These are phyloP conservation scores for Dendrobium huoshanense DNA, from an alignment of 106 monocot species.

Conservation along the genomic window DNA sequence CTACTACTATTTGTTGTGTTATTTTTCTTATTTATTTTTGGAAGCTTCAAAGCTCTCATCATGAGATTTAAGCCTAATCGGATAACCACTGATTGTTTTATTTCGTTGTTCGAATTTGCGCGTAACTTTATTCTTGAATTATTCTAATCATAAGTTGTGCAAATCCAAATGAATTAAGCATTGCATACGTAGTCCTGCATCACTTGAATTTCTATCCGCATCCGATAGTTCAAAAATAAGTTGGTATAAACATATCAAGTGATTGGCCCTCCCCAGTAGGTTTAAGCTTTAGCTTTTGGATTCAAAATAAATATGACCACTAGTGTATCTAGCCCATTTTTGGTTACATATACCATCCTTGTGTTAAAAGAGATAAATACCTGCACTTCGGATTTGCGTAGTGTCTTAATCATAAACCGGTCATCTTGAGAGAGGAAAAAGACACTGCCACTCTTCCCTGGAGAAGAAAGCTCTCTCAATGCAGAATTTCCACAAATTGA, in stretches of 20 bases:
- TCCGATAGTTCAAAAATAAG: too few relatives aligned
- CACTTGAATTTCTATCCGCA: too few relatives aligned
- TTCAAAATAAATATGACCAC: neutral
- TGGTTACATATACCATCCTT: neutral
- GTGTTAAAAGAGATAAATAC: slow-evolving; percentile 22
- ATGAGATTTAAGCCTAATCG: too few relatives aligned
- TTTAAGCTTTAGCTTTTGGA: neutral
- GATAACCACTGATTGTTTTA: too few relatives aligned
- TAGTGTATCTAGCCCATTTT: neutral
- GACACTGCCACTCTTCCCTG: slow-evolving; percentile 96
- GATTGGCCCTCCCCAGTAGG: neutral
- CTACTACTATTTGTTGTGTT: too few relatives aligned
- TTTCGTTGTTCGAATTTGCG: too few relatives aligned
- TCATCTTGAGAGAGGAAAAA: slow-evolving; percentile 99
- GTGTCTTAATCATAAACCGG: slow-evolving; percentile 98
- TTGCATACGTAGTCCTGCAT: too few relatives aligned
- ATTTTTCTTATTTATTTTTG: too few relatives aligned
- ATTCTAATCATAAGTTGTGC: too few relatives aligned
- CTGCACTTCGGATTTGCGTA: slow-evolving; percentile 97
- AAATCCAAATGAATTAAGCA: too few relatives aligned
- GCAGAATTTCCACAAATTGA: slow-evolving; percentile 96
- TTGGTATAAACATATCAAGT: neutral
- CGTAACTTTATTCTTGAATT: too few relatives aligned
- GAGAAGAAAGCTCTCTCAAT: slow-evolving; percentile 91
- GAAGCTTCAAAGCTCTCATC: too few relatives aligned